A percentile compares a stretch with the other conserved stretches of the same genome.
phyloP scores from a whole-genome alignment of 164 flowering plant species.

The Dillenia turbinata region DNA sequence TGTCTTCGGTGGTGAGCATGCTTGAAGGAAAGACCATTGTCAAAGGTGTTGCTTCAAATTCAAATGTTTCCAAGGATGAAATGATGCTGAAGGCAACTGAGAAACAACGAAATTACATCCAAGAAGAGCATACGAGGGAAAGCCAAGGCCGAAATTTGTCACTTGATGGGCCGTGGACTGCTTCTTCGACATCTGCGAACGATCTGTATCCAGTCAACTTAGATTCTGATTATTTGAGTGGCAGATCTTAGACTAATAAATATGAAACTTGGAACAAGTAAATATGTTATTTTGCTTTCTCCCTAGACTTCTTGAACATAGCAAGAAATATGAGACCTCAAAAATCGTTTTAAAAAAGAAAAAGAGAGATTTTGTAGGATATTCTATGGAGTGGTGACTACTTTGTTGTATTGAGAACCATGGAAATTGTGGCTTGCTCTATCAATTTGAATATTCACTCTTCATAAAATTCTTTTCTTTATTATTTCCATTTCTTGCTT shows the following conservation, averaged over 20 bases:
- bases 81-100: slow-evolving; percentile 7
- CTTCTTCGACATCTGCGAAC: slow-evolving; percentile 18
- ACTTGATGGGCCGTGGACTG: slow-evolving; percentile 20
- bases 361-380: too few relatives aligned
- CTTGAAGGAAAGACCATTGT: slow-evolving; percentile 38
- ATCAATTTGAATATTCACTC: too few relatives aligned
- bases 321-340: too few relatives aligned
- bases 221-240: slow-evolving; percentile 25
- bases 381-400: too few relatives aligned
- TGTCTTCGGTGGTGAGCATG: slow-evolving; percentile 62
- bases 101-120: neutral
- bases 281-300: too few relatives aligned
- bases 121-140: slow-evolving; percentile 4
- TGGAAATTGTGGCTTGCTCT: neutral
- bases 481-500: too few relatives aligned
- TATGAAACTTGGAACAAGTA: too few relatives aligned
- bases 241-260: slow-evolving; percentile 6
- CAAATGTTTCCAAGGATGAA: slow-evolving; percentile 9
- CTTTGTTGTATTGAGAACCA: neutral
- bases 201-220: slow-evolving; percentile 39
- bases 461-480: too few relatives aligned
- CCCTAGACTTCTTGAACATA: too few relatives aligned
- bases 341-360: too few relatives aligned
- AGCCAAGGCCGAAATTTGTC: slow-evolving; percentile 18
- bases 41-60: slow-evolving; percentile 9